Conservation (phyloP, 805 yeast genomes). For the Suhomyces pyralidae region DNA sequence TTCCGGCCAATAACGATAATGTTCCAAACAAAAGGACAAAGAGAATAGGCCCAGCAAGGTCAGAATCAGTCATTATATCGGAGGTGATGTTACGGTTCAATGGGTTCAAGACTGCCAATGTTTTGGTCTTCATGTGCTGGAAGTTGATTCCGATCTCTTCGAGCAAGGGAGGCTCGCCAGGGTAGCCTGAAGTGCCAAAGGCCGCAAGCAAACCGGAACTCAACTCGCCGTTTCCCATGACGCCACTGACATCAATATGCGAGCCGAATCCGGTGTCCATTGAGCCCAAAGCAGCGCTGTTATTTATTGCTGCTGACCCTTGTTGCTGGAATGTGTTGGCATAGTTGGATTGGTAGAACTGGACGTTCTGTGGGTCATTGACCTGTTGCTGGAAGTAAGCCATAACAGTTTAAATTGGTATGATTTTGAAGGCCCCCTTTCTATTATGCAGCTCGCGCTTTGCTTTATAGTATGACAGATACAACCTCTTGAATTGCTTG, state of each 20-base stretch:
- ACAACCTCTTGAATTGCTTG: not conserved
- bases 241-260: conserved; percentile 38
- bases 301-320: conserved; percentile 14
- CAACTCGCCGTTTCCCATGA: conserved; percentile 47
- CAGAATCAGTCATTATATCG: conserved; percentile 81
- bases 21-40: conserved; percentile 87
- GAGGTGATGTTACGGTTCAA: conserved; percentile 56
- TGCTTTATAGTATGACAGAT: not conserved
- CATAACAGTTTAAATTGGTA: conserved; percentile 17
- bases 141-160: conserved; percentile 95
- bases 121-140: conserved; percentile 78
- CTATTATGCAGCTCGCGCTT: not conserved
- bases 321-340: conserved; percentile 25
- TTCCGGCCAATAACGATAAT: conserved; percentile 78
- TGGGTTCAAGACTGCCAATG: conserved; percentile 83
- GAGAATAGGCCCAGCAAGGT: conserved; percentile 90
- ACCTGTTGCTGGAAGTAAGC: conserved; percentile 40
- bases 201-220: conserved; percentile 85
- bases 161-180: conserved; percentile 89
- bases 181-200: conserved; percentile 86
- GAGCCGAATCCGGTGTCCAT: conserved; percentile 39
- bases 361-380: conserved; percentile 35
- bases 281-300: conserved; percentile 27
- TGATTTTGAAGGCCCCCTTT: too few species aligned
- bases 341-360: conserved; percentile 42